Evolutionary conservation across 2,329 filamentous ascomycete species (phyloP), one percentile per base, ranked within the genome.

Genomic region (Pestalotiopsis sp.): DNA sequence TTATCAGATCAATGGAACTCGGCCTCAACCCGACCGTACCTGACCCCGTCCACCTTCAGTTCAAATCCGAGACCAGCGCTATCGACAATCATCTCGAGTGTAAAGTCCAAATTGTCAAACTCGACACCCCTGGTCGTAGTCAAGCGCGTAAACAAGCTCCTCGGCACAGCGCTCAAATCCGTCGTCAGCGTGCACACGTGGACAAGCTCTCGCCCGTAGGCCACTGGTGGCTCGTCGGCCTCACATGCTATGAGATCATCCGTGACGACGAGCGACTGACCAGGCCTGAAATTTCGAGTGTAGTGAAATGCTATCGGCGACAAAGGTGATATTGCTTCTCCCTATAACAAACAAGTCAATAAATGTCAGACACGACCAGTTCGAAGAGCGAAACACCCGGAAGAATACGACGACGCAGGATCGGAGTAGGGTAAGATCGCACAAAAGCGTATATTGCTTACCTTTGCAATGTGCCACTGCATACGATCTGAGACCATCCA

Each of bases 391-490:
- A 31, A 1, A 39, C 17, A 27, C 13, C n/a, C 3, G 58, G 20
- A 36, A 23, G n/a, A 14, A 1, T 1, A 62, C 31, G 7, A 36
- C 9, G 31, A 36, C 5, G 31, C 31, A 7, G 31, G 31, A 36
- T 36, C 31, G 9, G 9, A 31, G 31, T 2, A 31, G 31, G 9
- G 31, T 31, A 31, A 12, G 59, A 25, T 62, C 25, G 39, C 13
- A n/a, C 52, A 12, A 17, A 17, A 17, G 31, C 36, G 36, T 36
- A n/a, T 20, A 52, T 9, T 67, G 80, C 84, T 73, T 74, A 90
- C 91, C 86, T 93, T 94, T 70, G 90, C 88, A 77, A 94, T 93
- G 79, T 94, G 92, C 93, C 93, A 95, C 80, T 94, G 91, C 92
- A 95, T 94, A 62, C 92, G 86, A 78, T 95, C 91, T 60, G 87